Evolutionary conservation across 129 eudicot species (phyloP), one percentile per base, ranked within the genome.

Genomic region (Scalesia atractyloides): DNA sequence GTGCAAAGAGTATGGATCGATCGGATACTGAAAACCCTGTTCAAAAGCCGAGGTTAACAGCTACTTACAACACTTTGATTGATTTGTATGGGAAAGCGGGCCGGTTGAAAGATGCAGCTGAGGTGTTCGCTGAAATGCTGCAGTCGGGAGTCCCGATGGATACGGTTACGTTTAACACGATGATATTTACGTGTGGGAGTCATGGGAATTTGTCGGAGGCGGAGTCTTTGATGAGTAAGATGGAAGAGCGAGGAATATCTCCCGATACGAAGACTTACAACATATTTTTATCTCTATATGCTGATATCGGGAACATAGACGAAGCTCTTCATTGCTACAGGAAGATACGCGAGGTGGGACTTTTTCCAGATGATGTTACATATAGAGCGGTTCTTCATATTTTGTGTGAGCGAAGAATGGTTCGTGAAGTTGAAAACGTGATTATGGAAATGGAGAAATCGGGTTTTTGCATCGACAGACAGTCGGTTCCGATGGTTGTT

Each of bases 81-180:
- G 97, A 91, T 79, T 87, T 92, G 83, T 92, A 89, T 76, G 98
- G 95, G 9, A 92, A 92, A 73, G 91, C 96, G 0, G 98, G 95
- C 0, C 79, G 88, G 13, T 79, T 89, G 85, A 85, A 85, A 82
- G 98, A 89, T 57, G 98, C 98, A 59, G 90, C 83, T 12, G 87
- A 85, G 73, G 82, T 82, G 62, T 89, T 92, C 66, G 75, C 78
- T 19, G 95, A 92, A 26, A 89, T 92, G 98, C 73, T 89, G 34
- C 86, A 82, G 41, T 80, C 92, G 13, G 95, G 98, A 71, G 82
- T 89, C 63, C 79, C 86, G 3, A 64, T 73, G 73, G 96, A 92
- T 76, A 77, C 89, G 0, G 13, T 85, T 73, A 88, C 97, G 20
- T 91, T 91, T 71, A 91, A 91, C 72, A 88, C 96, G 8, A 86